Base-by-base conservation (phyloP, 2,329 filamentous ascomycete genomes). In the Cercospora sp. region DNA sequence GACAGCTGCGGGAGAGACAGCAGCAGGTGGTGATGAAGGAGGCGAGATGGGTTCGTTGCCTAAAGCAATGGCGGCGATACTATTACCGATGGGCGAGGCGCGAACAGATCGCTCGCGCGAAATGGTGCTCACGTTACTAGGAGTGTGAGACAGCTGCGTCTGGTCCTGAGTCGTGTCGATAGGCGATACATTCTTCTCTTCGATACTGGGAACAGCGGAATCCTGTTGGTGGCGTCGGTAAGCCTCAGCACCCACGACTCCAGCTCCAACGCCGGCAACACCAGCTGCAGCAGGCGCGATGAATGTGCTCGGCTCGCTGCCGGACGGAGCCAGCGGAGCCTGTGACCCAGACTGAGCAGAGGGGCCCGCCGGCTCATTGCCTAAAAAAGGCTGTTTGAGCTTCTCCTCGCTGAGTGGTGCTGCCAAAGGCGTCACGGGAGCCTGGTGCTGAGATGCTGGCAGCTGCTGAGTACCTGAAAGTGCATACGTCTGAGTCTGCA, bases 231-330 rank as follows among this genome's bases (percentile, higher is more conserved):
- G 70, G 31, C 67, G 69, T 13, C 66, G 67, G 42, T 74, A 74
- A 33, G 72, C 71, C 31, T 74, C 71, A 12, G 71, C 62, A n/a
- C 73, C 74, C 10, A 74, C 53, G 9, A 67, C 75, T 7, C 80
- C 81, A 31, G 80, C 82, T 53, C 81, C 81, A 33, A 73, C 79
- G 36, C 81, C 81, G 9, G 79, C 83, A 20, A 72, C 77, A 42
- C 76, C 78, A 5, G 69, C 77, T 12, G 81, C 82, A n/a, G 79
- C 80, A 36, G 84, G 83, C 23, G 80, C 83, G 79, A 87, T 83
- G 85, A 86, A 88, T 31, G 84, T 80, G 16, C 83, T 83, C 62
- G 81, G 77, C 67, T 80, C 78, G 60, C 78, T 79, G 51, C 57
- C 67, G 70, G 70, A 67, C 48, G 67, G 61, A 63, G 69, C 59